A percentile compares a stretch with the other conserved stretches of the same genome.
Evolutionary conservation across 129 eudicot species (phyloP).

Genomic region (Oenanthe sinensis): DNA sequence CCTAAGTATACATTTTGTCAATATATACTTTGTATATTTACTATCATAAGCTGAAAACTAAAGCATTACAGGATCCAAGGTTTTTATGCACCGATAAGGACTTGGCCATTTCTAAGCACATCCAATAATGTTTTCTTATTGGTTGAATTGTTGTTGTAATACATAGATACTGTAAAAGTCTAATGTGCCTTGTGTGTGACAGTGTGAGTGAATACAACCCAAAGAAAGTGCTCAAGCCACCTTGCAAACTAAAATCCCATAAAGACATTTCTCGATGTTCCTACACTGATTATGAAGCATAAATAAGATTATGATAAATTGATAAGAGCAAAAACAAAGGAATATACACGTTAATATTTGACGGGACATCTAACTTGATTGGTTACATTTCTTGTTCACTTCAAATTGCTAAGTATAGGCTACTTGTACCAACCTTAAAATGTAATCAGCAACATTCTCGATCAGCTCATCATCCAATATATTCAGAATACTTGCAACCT

Average conservation of each 20-base stretch:
- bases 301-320: not conserved
- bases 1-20: too few species aligned
- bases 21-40: not conserved
- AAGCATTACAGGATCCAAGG: not conserved
- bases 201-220: not conserved
- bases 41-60: not conserved
- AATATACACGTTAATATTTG: not conserved
- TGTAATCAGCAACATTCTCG: conserved; percentile 75
- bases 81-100: not conserved
- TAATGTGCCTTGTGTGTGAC: not conserved
- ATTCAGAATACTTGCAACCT: conserved; percentile 87
- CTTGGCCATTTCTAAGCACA: not conserved
- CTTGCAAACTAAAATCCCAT: not conserved
- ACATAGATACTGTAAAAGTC: not conserved
- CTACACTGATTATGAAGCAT: not conserved
- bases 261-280: not conserved
- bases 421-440: conserved; percentile 47
- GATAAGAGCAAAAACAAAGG: not conserved
- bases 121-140: too few species aligned
- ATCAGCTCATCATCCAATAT: conserved; percentile 71
- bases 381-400: not conserved
- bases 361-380: not conserved
- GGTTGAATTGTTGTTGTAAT: not conserved
- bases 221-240: not conserved
- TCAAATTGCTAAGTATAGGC: not conserved